These are phyloP conservation scores for Exophiala sideris DNA, from an alignment of 2,329 filamentous ascomycete species.

Conservation along the genomic window DNA sequence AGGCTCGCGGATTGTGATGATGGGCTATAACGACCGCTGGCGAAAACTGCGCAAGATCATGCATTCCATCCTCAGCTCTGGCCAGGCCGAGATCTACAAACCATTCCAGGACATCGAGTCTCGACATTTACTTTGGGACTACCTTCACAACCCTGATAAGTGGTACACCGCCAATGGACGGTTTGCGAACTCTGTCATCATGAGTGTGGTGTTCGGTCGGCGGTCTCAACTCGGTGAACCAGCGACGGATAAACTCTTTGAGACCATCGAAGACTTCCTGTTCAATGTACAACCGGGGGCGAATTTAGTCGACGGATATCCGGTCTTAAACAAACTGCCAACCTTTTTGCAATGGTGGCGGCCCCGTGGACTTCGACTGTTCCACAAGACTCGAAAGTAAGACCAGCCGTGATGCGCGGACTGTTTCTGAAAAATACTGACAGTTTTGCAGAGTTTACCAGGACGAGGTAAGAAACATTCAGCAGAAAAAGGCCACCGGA, in stretches of 20 bases:
- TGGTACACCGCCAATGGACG: conserved; percentile 39
- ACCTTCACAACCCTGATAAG: conserved; percentile 1
- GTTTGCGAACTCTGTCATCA: conserved; percentile 38
- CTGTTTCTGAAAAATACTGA: background rate
- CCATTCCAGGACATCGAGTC: conserved; percentile 5
- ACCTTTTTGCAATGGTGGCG: background rate
- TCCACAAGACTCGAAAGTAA: background rate
- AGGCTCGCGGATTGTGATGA: conserved; percentile 45
- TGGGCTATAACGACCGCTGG: conserved; percentile 33
- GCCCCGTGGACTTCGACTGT: background rate
- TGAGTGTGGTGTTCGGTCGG: conserved; percentile 48
- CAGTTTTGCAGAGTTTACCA: background rate
- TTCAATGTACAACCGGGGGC: conserved; percentile 36
- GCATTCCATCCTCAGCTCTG: conserved; percentile 14
- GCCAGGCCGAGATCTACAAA: conserved; percentile 7
- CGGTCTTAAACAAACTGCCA: conserved; percentile 36
- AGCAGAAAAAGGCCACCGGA: conserved; percentile 2
- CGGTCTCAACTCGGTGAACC: conserved; percentile 35
- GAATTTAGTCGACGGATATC: conserved; percentile 46
- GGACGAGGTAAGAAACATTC: background rate
- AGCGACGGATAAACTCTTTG: conserved; percentile 32
- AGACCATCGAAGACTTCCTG: conserved; percentile 36
- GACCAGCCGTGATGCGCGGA: background rate
- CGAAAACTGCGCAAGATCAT: conserved; percentile 20
- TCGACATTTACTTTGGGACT: background rate